Evolutionary conservation across 2,329 filamentous ascomycete species (phyloP).

Genomic region (Botryotinia calthae): DNA sequence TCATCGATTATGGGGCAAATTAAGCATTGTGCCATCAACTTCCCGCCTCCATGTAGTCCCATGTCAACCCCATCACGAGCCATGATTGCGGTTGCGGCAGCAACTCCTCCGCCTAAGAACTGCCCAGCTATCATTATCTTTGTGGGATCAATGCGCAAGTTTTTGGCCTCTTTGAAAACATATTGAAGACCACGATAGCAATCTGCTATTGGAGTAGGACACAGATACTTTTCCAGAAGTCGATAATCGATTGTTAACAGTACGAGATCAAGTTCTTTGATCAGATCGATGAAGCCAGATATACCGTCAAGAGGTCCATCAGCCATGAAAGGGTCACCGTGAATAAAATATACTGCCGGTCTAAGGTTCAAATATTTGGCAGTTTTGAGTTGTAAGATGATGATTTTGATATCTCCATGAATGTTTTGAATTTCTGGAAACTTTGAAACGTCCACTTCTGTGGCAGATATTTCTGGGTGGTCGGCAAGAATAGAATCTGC

Average conservation of each 20-base stretch:
- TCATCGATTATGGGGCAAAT: slow-evolving; percentile 47
- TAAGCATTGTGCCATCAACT: slow-evolving; percentile 42
- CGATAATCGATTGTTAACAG: neutral
- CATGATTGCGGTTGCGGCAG: slow-evolving; percentile 53
- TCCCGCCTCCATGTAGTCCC: slow-evolving; percentile 32
- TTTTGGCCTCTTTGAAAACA: neutral
- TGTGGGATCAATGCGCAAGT: slow-evolving; percentile 45
- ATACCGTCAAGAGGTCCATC: neutral
- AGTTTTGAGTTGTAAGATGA: neutral
- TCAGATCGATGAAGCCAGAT: neutral
- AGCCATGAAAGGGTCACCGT: neutral
- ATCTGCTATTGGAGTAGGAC: neutral
- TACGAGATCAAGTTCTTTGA: neutral
- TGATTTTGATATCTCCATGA: neutral
- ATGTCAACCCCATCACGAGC: slow-evolving; percentile 35
- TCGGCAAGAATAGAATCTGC: neutral
- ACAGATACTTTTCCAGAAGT: neutral
- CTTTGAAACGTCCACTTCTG: neutral
- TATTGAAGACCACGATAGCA: neutral
- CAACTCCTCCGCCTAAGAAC: slow-evolving; percentile 57
- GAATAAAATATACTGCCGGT: neutral
- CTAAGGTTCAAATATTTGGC: neutral
- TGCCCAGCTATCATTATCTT: slow-evolving; percentile 55
- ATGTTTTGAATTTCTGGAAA: neutral
- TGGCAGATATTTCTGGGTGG: neutral